Percentiles rank a stretch among this genome's conserved stretches.
phyloP scores from a whole-genome alignment of 768 basidiomycete species.

The Amyloporia xantha region DNA sequence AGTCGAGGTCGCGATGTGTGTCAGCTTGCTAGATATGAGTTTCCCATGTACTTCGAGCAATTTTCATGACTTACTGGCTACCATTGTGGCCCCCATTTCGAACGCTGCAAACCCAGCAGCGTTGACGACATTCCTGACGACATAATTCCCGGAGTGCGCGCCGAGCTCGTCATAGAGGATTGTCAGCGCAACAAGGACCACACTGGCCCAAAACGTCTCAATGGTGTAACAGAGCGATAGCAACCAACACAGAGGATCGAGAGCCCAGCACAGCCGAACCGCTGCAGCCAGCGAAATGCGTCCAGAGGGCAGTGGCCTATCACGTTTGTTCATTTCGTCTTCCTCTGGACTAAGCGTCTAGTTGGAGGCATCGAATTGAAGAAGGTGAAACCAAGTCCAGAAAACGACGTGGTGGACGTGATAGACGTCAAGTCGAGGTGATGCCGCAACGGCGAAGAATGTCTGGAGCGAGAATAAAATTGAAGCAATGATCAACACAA shows the following conservation, averaged over 20 bases:
- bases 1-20: slow-evolving; percentile 15
- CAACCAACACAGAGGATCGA: slow-evolving; percentile 15
- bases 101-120: slow-evolving; percentile 14
- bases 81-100: slow-evolving; percentile 20
- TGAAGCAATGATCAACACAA: neutral
- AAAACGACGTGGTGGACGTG: slow-evolving; percentile 11
- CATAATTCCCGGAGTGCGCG: slow-evolving; percentile 12
- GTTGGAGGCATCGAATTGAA: slow-evolving; percentile 25
- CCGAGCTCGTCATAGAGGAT: slow-evolving; percentile 19
- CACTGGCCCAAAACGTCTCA: slow-evolving; percentile 10
- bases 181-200: slow-evolving; percentile 10
- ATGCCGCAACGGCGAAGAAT: slow-evolving; percentile 11
- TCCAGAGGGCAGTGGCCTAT: slow-evolving; percentile 20
- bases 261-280: slow-evolving; percentile 15
- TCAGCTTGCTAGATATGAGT: no score
- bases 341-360: slow-evolving; percentile 20
- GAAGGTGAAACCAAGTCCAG: slow-evolving; percentile 26
- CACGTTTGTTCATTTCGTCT: slow-evolving; percentile 20
- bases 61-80: slow-evolving; percentile 10
- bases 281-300: slow-evolving; percentile 15
- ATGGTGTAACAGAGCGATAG: slow-evolving; percentile 8
- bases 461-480: slow-evolving; percentile 7
- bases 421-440: slow-evolving; percentile 3
- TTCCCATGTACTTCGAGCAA: no score
- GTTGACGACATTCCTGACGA: slow-evolving; percentile 13